phyloP scores from a whole-genome alignment of 2,329 filamentous ascomycete species.

The Chaetomium sp. region DNA sequence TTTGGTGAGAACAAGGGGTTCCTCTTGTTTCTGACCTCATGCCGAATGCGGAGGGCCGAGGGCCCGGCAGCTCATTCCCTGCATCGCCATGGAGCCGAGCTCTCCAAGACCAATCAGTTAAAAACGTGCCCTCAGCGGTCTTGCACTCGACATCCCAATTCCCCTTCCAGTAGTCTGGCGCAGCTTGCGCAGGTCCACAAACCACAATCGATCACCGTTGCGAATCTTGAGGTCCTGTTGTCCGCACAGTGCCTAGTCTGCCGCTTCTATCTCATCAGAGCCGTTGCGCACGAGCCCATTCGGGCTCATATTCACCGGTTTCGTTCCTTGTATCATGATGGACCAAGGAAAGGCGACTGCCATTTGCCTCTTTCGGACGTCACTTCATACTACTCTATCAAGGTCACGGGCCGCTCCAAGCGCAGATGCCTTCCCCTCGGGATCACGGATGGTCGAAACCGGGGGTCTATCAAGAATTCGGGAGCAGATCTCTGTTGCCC shows the following conservation, averaged over 20 bases:
- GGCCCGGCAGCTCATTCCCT: conserved; percentile 12
- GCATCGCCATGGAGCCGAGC: conserved; percentile 12
- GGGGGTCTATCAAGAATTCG: too few relatives aligned
- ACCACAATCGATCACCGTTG: neutral
- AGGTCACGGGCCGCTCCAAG: too few relatives aligned
- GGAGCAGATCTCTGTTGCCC: too few relatives aligned
- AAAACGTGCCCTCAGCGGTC: conserved; percentile 21
- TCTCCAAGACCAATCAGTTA: conserved; percentile 21
- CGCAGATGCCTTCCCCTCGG: too few relatives aligned
- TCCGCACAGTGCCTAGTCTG: neutral
- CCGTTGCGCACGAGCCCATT: neutral
- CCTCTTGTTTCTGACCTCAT: neutral
- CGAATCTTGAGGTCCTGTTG: neutral
- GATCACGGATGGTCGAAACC: too few relatives aligned
- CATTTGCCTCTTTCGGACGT: too few relatives aligned
- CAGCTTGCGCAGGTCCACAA: neutral
- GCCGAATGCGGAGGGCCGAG: conserved; percentile 3
- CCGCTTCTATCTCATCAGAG: neutral
- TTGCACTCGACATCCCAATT: neutral
- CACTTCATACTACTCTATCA: too few relatives aligned
- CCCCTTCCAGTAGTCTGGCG: neutral
- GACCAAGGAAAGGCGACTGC: too few relatives aligned
- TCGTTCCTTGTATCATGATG: too few relatives aligned
- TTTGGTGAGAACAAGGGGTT: too few relatives aligned
- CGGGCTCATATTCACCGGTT: too few relatives aligned